Conservation (phyloP, 345 rosid genomes). For the Xanthoceras sorbifolium region DNA sequence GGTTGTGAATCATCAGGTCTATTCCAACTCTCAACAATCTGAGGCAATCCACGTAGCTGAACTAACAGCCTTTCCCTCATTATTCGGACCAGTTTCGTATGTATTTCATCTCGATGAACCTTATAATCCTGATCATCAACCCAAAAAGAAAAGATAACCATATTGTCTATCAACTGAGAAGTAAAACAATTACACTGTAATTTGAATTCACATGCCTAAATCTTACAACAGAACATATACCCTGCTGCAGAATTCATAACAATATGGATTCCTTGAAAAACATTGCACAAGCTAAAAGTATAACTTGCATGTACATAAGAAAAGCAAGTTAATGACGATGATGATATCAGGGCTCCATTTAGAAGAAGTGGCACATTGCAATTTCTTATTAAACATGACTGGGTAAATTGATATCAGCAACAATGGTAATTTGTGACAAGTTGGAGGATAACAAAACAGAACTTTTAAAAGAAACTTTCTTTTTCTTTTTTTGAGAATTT, state of each 20-base stretch:
- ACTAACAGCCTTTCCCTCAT: conserved; percentile 93
- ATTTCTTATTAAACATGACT: neutral
- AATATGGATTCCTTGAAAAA: neutral
- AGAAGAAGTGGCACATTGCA: neutral
- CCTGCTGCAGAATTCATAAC: neutral
- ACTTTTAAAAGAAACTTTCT: neutral
- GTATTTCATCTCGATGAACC: conserved; percentile 97
- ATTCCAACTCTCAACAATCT: conserved; percentile 85
- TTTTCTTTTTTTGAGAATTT: neutral
- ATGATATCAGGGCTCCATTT: neutral
- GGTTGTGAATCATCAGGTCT: conserved; percentile 83
- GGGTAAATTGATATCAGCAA: neutral
- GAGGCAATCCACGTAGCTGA: conserved; percentile 87
- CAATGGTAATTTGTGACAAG: neutral
- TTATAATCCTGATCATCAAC: conserved; percentile 65
- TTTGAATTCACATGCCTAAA: neutral
- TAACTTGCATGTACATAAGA: neutral
- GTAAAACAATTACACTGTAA: neutral
- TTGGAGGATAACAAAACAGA: neutral
- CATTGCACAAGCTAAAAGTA: neutral
- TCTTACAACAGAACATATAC: neutral
- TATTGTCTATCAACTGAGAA: neutral
- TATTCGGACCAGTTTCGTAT: conserved; percentile 94
- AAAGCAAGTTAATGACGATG: neutral
- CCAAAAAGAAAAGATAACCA: neutral